Evolutionary conservation across 441 rosid genomes (phyloP), one percentile per base, ranked within the genome.

Genomic region (Pelargonium cotyledonis): DNA sequence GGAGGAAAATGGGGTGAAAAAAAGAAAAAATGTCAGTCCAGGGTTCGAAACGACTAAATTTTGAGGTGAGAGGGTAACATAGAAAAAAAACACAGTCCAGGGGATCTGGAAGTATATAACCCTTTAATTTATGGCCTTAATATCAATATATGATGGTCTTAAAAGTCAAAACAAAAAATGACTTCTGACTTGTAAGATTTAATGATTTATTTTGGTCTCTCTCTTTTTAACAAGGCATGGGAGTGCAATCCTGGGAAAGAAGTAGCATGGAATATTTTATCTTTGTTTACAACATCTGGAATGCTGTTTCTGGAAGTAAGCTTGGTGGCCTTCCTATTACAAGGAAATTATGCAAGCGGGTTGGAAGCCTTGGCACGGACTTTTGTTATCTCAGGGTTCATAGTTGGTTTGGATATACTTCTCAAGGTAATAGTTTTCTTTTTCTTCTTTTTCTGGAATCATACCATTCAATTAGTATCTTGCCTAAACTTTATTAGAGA

Each of bases 251-350:
- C 92, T 68, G 90, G 86, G 76, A 89, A 80, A 74, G 89, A 88
- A 80, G 76, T 84, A 63, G 68, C 79, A 16, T 94, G 98, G 98
- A 89, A 91, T 78, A 67, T 89, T 31, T 70, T 91, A 16, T 91
- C 97, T 60, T 74, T 89, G 75, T 83, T 87, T 67, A 87, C 98
- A 71, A 86, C 88, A 47, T 87, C 95, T 35, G 98, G 97, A 76
- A 91, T 91, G 97, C 73, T 94, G 75, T 91, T 91, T 76, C 40
- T 94, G 75, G 98, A 94, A 89, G 87, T 91, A 70, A 94, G 98
- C 84, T 84, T 91, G 91, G 83, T 94, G 78, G 97, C 98, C 55
- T 89, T 94, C 82, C 74, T 94, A 67, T 81, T 87, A 73, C 95
- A 91, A 80, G 97, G 98, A 66, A 91, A 89, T 82, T 82, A 88